These are phyloP conservation scores for Raffaelea deltoideospora DNA, from an alignment of 2,329 filamentous ascomycete species.

Conservation along the genomic window DNA sequence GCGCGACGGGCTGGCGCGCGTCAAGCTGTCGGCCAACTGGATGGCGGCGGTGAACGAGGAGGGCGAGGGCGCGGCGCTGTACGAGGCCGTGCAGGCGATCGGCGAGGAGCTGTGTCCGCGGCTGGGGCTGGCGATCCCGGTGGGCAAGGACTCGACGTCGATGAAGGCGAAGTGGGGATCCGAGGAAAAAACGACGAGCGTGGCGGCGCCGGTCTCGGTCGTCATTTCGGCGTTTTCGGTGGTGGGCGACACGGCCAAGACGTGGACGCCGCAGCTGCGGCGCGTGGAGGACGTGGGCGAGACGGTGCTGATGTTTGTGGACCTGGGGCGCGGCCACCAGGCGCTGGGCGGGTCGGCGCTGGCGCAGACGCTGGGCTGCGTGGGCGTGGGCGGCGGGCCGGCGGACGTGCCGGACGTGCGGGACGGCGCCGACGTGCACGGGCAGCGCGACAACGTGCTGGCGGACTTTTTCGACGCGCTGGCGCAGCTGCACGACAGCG, in stretches of 20 bases:
- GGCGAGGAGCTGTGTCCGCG: conserved; percentile 84
- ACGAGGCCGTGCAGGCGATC: conserved; percentile 85
- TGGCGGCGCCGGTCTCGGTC: conserved; percentile 81
- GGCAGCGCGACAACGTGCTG: conserved; percentile 7
- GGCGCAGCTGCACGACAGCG: conserved; percentile 41
- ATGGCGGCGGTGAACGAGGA: conserved; percentile 94
- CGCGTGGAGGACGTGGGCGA: conserved; percentile 78
- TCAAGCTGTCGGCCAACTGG: conserved; percentile 93
- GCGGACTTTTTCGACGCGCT: conserved; percentile 86
- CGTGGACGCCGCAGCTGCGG: conserved; percentile 84
- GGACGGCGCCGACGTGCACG: conserved; percentile 29
- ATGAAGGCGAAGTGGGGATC: conserved; percentile 98
- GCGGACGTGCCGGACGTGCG: conserved; percentile 78
- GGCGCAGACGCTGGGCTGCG: conserved; percentile 74
- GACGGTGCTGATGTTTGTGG: conserved; percentile 77
- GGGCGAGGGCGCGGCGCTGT: conserved; percentile 82
- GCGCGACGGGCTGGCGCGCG: conserved; percentile 49
- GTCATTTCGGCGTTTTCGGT: conserved; percentile 84
- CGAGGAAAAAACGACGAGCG: conserved; percentile 42
- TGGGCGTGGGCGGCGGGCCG: conserved; percentile 59
- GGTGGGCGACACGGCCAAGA: conserved; percentile 67
- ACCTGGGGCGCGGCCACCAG: conserved; percentile 67
- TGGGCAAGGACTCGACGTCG: conserved; percentile 95
- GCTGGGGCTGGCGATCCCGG: conserved; percentile 84
- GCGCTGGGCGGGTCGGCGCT: conserved; percentile 82